Evolutionary conservation across 2,329 filamentous ascomycete genomes (phyloP), one percentile per base, ranked within the genome.

Genomic region (Neoarthrinium moseri): DNA sequence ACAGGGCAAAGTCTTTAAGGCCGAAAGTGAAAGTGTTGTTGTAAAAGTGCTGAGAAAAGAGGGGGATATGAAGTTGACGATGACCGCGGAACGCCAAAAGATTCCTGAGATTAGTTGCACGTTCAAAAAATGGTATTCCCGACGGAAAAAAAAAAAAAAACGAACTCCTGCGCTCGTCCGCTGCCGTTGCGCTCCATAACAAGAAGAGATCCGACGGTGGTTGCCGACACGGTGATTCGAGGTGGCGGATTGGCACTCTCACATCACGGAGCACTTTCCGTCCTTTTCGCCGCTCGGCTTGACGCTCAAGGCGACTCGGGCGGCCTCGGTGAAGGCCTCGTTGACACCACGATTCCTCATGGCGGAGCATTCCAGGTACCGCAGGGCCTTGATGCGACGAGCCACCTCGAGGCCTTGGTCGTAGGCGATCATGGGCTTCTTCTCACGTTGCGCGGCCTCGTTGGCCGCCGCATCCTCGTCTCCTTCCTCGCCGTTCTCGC

Each of bases 331-430:
- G 63, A 99, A 99, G 34, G 94, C 94, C 70, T 99, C 94, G 69
- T 97, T 96, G 62, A 99, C 95, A 50, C 94, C 94, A 41, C 94
- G 83, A 70, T 99, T 99, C 71, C 91, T 87, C 84, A 97, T 97
- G 47, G 94, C 94, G 29, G 94, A 97, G 75, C 94, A 99, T 77
- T 99, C 94, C 46, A 99, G 81, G 67, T 99, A 99, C 63, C 95
- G 84, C 63, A 96, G 78, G 6, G 94, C 94, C 58, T 91, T 88
- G 70, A 97, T 95, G 66, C 87, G 85, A 63, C 92, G 84, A 30
- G 92, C 92, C 33, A 96, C 91, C 53, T 92, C 90, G 42, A 97
- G 77, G 3, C 92, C 92, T 62, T 95, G 84, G 61, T 95, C 87
- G 71, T 96, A 97, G 62, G 86, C 86, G 65, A 97, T 95, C 72